phyloP scores from a whole-genome alignment of 176 grass and related monocot species.

The Ampelocalamus luodianensis region DNA sequence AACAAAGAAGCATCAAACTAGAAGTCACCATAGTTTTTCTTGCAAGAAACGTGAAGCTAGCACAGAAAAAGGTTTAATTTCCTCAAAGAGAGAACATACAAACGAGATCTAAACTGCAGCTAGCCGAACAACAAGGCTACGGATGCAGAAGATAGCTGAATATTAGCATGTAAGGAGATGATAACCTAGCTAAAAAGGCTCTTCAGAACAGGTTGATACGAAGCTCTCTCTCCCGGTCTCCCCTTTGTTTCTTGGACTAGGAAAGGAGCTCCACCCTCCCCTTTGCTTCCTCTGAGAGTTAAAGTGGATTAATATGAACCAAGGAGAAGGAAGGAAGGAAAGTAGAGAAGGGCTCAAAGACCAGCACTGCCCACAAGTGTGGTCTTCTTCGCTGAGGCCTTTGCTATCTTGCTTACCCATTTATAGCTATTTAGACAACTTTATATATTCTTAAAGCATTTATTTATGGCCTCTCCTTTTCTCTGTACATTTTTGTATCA shows the following conservation, averaged over 20 bases:
- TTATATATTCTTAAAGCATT: constrained; percentile 32
- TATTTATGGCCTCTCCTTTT: constrained; percentile 44
- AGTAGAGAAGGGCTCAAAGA: constrained; percentile 17
- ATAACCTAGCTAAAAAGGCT: constrained; percentile 42
- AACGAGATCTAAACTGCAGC: constrained; percentile 21
- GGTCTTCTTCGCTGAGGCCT: constrained; percentile 3
- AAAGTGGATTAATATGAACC: constrained; percentile 42
- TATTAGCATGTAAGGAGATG: constrained; percentile 41
- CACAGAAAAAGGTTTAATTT: constrained; percentile 22
- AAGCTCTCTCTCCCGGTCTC: neutral
- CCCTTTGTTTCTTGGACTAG: constrained; percentile 49
- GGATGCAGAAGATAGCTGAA: constrained; percentile 24
- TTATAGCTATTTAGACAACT: constrained; percentile 42
- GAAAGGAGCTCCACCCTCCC: constrained; percentile 42
- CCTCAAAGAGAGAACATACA: constrained; percentile 48
- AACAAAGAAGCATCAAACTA: constrained; percentile 31
- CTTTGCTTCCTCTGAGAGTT: constrained; percentile 15
- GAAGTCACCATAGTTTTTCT: constrained; percentile 15
- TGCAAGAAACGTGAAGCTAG: constrained; percentile 33
- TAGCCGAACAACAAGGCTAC: constrained; percentile 33
- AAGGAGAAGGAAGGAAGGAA: constrained; percentile 11
- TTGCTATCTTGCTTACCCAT: constrained; percentile 55
- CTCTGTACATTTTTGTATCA: neutral
- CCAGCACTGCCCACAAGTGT: constrained; percentile 32
- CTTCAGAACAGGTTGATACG: neutral